phyloP scores from a whole-genome alignment of 495 filamentous ascomycete genomes.

The Aspergillus sclerotioniger region DNA sequence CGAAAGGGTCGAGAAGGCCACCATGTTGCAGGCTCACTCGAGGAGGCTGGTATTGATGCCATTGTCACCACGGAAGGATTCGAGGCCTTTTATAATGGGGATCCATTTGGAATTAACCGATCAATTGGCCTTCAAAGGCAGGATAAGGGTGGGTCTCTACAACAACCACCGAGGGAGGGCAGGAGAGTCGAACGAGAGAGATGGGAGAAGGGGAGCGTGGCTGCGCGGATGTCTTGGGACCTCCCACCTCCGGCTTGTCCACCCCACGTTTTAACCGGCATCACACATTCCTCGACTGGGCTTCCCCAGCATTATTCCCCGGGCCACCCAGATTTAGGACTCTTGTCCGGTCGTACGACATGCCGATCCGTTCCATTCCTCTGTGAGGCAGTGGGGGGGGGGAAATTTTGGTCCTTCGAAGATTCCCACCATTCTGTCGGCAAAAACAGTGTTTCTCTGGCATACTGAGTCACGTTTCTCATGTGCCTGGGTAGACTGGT shows the following conservation, averaged over 20 bases:
- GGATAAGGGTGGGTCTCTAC: too few species aligned
- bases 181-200: background rate
- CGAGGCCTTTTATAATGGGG: background rate
- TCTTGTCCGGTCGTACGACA: background rate
- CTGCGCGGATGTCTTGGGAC: background rate
- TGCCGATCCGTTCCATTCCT: background rate
- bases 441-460: too few species aligned
- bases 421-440: too few species aligned
- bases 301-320: background rate
- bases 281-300: background rate
- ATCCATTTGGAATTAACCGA: background rate
- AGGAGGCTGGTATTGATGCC: background rate
- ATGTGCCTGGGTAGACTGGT: too few species aligned
- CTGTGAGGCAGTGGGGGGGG: background rate
- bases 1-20: conserved; percentile 13
- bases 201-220: background rate
- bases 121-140: background rate
- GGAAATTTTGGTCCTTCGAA: too few species aligned
- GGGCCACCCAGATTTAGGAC: background rate
- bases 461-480: too few species aligned
- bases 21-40: conserved; percentile 5
- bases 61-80: background rate
- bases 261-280: background rate
- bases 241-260: background rate
- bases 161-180: background rate